A percentile compares a stretch with the other conserved stretches of the same genome.
These are phyloP conservation scores for Pyrenochaeta sp. DNA, from an alignment of 2,329 filamentous ascomycete species.

Conservation along the genomic window DNA sequence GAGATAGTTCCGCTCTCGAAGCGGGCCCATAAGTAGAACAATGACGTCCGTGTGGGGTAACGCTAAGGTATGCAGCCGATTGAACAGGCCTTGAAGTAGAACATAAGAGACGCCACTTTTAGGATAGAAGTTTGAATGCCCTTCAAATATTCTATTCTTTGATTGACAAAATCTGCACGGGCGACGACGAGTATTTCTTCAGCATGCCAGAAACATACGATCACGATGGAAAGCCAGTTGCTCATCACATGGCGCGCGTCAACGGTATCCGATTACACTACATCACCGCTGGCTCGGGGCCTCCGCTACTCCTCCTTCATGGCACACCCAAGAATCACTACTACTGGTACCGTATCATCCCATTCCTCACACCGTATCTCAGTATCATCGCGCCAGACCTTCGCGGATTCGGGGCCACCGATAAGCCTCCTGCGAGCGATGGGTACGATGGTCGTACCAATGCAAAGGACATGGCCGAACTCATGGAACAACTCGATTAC, in stretches of 20 bases:
- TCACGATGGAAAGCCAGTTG: constrained; percentile 20
- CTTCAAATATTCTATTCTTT: neutral
- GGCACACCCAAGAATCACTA: constrained; percentile 34
- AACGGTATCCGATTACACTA: constrained; percentile 33
- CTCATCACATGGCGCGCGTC: constrained; percentile 28
- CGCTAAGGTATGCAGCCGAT: neutral
- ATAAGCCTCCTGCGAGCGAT: constrained; percentile 48
- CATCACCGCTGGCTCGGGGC: constrained; percentile 28
- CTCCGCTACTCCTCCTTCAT: constrained; percentile 28
- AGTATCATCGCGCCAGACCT: constrained; percentile 49
- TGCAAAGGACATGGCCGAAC: constrained; percentile 44
- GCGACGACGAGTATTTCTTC: too few relatives aligned
- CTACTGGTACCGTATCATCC: constrained; percentile 50
- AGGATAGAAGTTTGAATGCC: too few relatives aligned
- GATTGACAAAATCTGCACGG: too few relatives aligned
- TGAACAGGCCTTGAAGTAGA: neutral
- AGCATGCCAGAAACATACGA: constrained; percentile 30
- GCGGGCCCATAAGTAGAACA: neutral
- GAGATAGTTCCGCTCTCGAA: neutral
- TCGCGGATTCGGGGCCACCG: constrained; percentile 50
- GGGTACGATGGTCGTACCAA: constrained; percentile 50
- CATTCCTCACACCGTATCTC: constrained; percentile 47
- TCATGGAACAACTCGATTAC: constrained; percentile 62
- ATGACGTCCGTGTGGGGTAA: constrained; percentile 3
- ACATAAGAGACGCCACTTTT: neutral